phyloP scores from a whole-genome alignment of 495 filamentous ascomycete genomes.

The Cercophora samala region DNA sequence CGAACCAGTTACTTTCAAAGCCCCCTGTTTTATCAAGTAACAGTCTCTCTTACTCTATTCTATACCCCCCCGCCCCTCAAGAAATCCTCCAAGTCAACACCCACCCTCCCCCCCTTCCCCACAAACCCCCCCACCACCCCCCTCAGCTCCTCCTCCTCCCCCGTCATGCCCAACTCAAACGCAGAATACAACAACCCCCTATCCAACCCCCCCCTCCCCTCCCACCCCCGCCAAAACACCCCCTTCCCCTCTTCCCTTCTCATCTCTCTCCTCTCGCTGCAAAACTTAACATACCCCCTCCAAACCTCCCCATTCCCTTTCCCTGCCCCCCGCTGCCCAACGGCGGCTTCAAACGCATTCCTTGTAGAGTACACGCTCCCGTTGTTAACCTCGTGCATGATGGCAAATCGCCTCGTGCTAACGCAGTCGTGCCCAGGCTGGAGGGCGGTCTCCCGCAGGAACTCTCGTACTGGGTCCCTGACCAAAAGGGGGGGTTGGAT shows the following conservation, averaged over 20 bases:
- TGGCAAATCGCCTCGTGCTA: slow-evolving; percentile 61
- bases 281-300: slow-evolving; percentile 63
- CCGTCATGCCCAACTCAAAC: slow-evolving; percentile 43
- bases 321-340: slow-evolving; percentile 41
- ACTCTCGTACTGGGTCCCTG: slow-evolving; percentile 65
- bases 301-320: slow-evolving; percentile 53
- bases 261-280: slow-evolving; percentile 14
- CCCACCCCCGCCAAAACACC: slow-evolving; percentile 70
- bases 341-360: slow-evolving; percentile 67
- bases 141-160: slow-evolving; percentile 54
- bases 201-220: slow-evolving; percentile 67
- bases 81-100: slow-evolving; percentile 45
- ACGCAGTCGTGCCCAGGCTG: slow-evolving; percentile 39
- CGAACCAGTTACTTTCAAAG: too few species aligned
- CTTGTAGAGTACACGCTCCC: slow-evolving; percentile 61
- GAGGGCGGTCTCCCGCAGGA: slow-evolving; percentile 38
- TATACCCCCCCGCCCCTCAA: slow-evolving; percentile 27
- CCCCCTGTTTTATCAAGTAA: too few species aligned
- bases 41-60: too few species aligned
- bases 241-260: slow-evolving; percentile 24
- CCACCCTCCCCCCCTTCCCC: slow-evolving; percentile 41
- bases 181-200: slow-evolving; percentile 66
- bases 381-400: slow-evolving; percentile 59
- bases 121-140: slow-evolving; percentile 44
- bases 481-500: slow-evolving; percentile 62